Base-by-base conservation (phyloP, 805 yeast species). In the Yueomyces sp. region DNA sequence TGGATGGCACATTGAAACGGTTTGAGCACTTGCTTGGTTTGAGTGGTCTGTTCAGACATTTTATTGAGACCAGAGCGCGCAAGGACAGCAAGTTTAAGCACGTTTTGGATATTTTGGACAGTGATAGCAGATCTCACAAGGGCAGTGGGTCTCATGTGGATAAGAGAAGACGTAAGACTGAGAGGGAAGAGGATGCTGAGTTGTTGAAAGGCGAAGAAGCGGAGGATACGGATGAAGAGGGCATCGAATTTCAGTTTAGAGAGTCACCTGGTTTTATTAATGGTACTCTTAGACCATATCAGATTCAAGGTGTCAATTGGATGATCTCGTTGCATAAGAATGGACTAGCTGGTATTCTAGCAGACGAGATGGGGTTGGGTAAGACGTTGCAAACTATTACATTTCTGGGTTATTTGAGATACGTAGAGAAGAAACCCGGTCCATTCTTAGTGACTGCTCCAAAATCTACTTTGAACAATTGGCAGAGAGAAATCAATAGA, bases 331-430 rank as follows among this genome's bases (percentile, higher is more conserved):
- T 83, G 46, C 75, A 79, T 52, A 81, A 77, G 49, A 81, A 80
- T 62, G 74, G 76, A 47, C 64, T 83, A 40, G 74, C 83, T 1
- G 92, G 92, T 47, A 82, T 83, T 28, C 67, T 83, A 46, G 92
- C 92, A 1, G 92, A 83, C 62, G 92, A 83, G 63, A 83, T 83
- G 92, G 92, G 92, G 2, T 63, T 83, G 48, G 92, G 92, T 52
- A 83, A 83, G 57, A 83, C 92, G 3, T 64, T 83, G 45, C 92
- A 83, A 59, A 83, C 90, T 0, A 82, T 83, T 49, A 75, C 90
- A 5, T 79, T 80, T 49, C 61, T 83, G 39, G 90, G 90, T 2
- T 83, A 79, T 55, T 63, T 83, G 38, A 68, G 92, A 47, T 81
- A 76, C 54, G 60, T 77, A 44, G 76, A 72, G 50, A 66, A 72